A percentile compares a stretch with the other conserved stretches of the same genome.
phyloP scores from a whole-genome alignment of 176 grass and related monocot species.

The Musa beccarii region DNA sequence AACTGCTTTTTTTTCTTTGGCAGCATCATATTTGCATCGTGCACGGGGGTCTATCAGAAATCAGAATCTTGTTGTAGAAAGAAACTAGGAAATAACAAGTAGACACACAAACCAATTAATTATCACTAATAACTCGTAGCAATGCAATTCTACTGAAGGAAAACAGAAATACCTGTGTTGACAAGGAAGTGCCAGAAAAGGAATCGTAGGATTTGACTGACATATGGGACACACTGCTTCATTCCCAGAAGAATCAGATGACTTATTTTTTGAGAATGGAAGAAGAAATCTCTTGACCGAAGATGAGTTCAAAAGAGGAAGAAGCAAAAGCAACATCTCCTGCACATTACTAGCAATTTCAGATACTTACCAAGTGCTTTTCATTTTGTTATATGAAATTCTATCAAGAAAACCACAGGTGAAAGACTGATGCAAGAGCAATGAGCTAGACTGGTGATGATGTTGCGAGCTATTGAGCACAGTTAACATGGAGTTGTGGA shows the following conservation, averaged over 20 bases:
- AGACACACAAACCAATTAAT: not conserved
- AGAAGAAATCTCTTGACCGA: constrained; percentile 80
- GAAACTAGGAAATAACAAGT: too few species aligned
- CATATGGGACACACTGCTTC: constrained; percentile 80
- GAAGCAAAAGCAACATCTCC: constrained; percentile 99
- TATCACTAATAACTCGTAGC: not conserved
- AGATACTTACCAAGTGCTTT: not conserved
- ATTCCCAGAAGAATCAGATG: constrained; percentile 43
- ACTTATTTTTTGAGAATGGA: constrained; percentile 90
- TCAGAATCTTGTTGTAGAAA: too few species aligned
- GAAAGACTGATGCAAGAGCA: not conserved
- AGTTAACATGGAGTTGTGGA: not conserved
- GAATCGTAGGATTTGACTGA: constrained; percentile 61
- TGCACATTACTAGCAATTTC: constrained; percentile 27
- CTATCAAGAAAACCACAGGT: not conserved
- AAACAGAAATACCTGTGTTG: constrained; percentile 56
- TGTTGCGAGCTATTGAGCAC: too few species aligned
- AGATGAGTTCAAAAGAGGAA: constrained; percentile 85
- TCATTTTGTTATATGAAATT: not conserved
- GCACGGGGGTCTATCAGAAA: too few species aligned
- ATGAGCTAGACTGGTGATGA: not conserved
- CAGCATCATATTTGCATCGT: too few species aligned
- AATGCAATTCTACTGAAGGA: not conserved
- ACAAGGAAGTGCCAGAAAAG: constrained; percentile 78
- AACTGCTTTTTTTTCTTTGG: too few species aligned